Evolutionary conservation across 2,329 filamentous ascomycete genomes (phyloP), one percentile per base, ranked within the genome.

Genomic region (Claviceps maximensis): DNA sequence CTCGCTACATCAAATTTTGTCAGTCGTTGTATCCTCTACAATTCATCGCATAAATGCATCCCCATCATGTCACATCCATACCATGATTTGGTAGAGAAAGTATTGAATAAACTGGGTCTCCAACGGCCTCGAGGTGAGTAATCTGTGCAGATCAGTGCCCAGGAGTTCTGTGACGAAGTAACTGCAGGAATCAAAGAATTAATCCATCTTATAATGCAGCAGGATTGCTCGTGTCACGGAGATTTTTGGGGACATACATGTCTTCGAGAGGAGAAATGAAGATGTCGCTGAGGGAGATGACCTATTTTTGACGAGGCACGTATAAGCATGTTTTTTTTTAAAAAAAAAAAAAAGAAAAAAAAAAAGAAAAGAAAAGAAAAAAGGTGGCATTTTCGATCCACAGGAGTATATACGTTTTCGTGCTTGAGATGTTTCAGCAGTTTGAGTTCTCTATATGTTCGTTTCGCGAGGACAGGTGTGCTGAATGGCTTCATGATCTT

Each of bases 401-500:
- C 23, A 12, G 15, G 41, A 19, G n/a, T 40, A 61, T 69, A 51
- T 70, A 95, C 91, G 74, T 98, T 98, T 74, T 98, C 93, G 70
- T 98, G 93, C 67, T 84, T 84, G 56, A 98, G 76, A 67, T 98
- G 93, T 77, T 97, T 98, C 65, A 98, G 77, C 58, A 98, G 80
- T 77, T 97, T 98, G 67, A 98, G 75, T 71, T 98, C 93, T 66
- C 93, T 84, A 71, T 98, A 98, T 60, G 93, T 98, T 67, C 93
- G 82, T 77, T 98, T 98, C 55, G 93, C 93, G 48, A 98, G 78
- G 55, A 98, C 93, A 1, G 93, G 90, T n/a, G 93, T 98, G 78
- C 90, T 96, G 74, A 98, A 98, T 10, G 93, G 93, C 77, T 97
- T 98, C 91, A 98, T 97, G 67, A 98, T 98, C 82, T 98, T 98